Percentiles rank a stretch among this genome's conserved stretches.
phyloP scores from a whole-genome alignment of 2,329 filamentous ascomycete species.

The Pseudogymnoascus sp. region DNA sequence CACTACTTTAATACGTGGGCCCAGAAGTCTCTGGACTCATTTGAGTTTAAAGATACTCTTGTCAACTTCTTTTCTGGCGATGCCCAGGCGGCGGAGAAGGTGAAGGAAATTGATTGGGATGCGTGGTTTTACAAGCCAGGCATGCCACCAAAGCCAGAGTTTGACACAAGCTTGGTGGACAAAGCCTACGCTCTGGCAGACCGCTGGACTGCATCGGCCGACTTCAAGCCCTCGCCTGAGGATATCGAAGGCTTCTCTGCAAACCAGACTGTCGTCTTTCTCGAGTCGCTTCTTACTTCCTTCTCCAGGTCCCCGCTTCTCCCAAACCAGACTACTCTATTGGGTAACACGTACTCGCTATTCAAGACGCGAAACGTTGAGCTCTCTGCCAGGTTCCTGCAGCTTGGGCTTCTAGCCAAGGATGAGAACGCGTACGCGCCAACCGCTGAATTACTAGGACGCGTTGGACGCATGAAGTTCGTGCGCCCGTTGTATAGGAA shows the following conservation, averaged over 20 bases:
- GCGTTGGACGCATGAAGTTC: slow-evolving; percentile 94
- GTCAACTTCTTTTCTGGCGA: slow-evolving; percentile 75
- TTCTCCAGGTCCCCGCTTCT: slow-evolving; percentile 55
- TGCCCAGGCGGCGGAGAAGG: slow-evolving; percentile 48
- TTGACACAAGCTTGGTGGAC: slow-evolving; percentile 81
- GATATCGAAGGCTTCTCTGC: slow-evolving; percentile 71
- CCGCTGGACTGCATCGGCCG: slow-evolving; percentile 63
- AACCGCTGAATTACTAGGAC: slow-evolving; percentile 65
- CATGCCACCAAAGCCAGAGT: slow-evolving; percentile 79
- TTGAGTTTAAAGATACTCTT: slow-evolving; percentile 85
- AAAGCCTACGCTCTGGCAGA: slow-evolving; percentile 73
- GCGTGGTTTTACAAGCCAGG: slow-evolving; percentile 82
- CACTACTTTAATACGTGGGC: slow-evolving; percentile 86
- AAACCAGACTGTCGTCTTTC: slow-evolving; percentile 86
- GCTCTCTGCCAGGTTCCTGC: slow-evolving; percentile 70
- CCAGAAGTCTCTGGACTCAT: slow-evolving; percentile 81
- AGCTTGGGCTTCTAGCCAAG: slow-evolving; percentile 66
- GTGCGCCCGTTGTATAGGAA: slow-evolving; percentile 76
- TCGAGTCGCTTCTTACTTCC: slow-evolving; percentile 59
- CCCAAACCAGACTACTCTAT: slow-evolving; percentile 54
- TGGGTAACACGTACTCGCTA: slow-evolving; percentile 70
- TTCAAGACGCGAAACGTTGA: slow-evolving; percentile 75
- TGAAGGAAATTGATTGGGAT: slow-evolving; percentile 79
- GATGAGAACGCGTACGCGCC: slow-evolving; percentile 61
- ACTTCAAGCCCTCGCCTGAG: slow-evolving; percentile 53